These are phyloP conservation scores for Populus hybrid DNA, from an alignment of 441 rosid species.

Conservation along the genomic window DNA sequence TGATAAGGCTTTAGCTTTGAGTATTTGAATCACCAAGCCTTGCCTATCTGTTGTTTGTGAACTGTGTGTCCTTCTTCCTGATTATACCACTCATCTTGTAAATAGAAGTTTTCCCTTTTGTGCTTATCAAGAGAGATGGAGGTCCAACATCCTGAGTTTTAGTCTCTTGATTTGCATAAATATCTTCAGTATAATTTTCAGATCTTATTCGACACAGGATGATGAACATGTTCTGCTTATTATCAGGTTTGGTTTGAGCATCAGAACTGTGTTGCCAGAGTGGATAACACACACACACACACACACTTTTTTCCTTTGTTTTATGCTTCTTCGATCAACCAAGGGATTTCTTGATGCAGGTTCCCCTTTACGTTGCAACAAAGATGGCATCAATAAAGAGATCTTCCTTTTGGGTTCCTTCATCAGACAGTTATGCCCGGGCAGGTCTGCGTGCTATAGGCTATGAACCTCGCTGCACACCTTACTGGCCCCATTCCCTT, in stretches of 20 bases:
- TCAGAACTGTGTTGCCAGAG: background rate
- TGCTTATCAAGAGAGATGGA: background rate
- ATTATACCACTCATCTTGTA: background rate
- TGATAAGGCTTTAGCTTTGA: background rate
- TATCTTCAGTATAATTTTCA: background rate
- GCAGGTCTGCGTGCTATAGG: slow-evolving; percentile 77
- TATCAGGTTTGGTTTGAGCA: background rate
- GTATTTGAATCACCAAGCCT: background rate
- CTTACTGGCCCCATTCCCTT: slow-evolving; percentile 88
- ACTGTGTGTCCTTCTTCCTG: background rate
- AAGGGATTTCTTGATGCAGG: slow-evolving; percentile 36
- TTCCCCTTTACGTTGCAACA: slow-evolving; percentile 87
- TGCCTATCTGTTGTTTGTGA: background rate
- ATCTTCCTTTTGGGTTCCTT: slow-evolving; percentile 82
- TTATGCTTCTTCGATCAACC: slow-evolving; percentile 13
- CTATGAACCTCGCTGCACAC: slow-evolving; percentile 81
- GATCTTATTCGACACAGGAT: background rate
- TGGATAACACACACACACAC: no score
- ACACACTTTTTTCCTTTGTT: background rate
- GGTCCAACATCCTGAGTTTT: no score
- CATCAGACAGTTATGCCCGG: slow-evolving; percentile 71
- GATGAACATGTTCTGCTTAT: background rate
- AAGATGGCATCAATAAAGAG: slow-evolving; percentile 83
- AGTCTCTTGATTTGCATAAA: background rate
- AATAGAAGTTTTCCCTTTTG: background rate